These are phyloP conservation scores for Aspergillus clavatus DNA, from an alignment of 2,329 filamentous ascomycete genomes.

Conservation along the genomic window DNA sequence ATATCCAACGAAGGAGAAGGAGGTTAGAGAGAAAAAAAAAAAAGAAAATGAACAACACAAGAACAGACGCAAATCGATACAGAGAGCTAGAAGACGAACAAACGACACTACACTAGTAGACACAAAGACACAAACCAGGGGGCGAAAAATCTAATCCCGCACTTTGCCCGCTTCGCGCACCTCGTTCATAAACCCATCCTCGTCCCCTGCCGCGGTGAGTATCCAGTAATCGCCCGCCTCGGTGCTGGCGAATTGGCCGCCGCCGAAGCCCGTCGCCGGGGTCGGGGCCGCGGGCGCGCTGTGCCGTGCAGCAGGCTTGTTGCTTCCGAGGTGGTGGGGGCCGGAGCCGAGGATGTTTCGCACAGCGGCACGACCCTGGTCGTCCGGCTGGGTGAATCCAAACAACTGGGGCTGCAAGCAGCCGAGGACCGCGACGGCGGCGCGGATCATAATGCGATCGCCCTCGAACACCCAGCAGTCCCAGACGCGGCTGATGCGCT, in stretches of 20 bases:
- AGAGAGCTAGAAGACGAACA: too few species aligned
- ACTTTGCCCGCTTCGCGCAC: constrained; percentile 42
- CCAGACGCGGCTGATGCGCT: constrained; percentile 54
- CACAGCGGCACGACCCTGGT: constrained; percentile 32
- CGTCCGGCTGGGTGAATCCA: constrained; percentile 33
- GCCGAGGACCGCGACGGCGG: constrained; percentile 42
- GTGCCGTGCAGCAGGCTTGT: constrained; percentile 32
- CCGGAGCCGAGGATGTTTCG: constrained; percentile 36
- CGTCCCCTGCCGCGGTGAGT: constrained; percentile 33
- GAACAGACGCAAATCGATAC: too few species aligned
- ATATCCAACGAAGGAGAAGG: constrained; percentile 1
- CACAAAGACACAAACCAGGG: too few species aligned
- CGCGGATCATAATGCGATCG: constrained; percentile 46
- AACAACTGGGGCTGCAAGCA: constrained; percentile 41
- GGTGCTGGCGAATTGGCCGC: constrained; percentile 32
- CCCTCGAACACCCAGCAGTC: constrained; percentile 60
- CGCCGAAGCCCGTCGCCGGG: constrained; percentile 31
- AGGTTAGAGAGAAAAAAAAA: constrained; percentile 1
- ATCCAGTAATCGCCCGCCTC: constrained; percentile 41
- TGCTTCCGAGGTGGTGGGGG: constrained; percentile 29
- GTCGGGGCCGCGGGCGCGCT: constrained; percentile 30
- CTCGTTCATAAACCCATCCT: constrained; percentile 41
- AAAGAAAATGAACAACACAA: constrained; percentile 1
- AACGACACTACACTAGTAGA: too few species aligned
- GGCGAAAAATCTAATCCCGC: constrained; percentile 19